phyloP scores from a whole-genome alignment of 805 yeast species.

The Nakazawaea holstii region DNA sequence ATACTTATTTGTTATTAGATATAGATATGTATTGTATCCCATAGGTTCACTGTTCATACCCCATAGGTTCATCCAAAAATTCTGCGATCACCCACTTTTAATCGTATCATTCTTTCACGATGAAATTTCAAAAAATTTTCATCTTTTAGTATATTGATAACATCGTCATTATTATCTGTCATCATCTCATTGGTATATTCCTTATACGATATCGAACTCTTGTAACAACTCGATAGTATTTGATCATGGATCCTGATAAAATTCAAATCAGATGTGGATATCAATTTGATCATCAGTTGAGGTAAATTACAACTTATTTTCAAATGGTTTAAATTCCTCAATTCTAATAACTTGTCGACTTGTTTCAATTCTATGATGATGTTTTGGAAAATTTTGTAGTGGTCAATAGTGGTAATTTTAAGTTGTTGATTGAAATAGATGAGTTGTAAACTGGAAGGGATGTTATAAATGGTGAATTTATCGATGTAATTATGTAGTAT shows the following conservation, averaged over 20 bases:
- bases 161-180: neutral
- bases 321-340: slow-evolving; percentile 2
- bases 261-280: neutral
- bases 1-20: too few species aligned
- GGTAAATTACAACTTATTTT: slow-evolving; percentile 3
- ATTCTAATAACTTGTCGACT: slow-evolving; percentile 1
- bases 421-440: slow-evolving; percentile 3
- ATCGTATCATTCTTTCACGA: neutral
- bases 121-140: slow-evolving; percentile 1
- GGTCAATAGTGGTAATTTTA: neutral
- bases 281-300: neutral
- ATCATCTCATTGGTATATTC: slow-evolving; percentile 4
- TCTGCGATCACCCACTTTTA: neutral
- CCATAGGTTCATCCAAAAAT: slow-evolving; percentile 1
- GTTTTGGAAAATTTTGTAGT: neutral
- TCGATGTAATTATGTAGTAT: slow-evolving; percentile 9
- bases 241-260: slow-evolving; percentile 5
- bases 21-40: too few species aligned
- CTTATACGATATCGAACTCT: slow-evolving; percentile 5
- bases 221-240: neutral
- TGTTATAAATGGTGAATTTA: slow-evolving; percentile 6
- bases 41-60: too few species aligned
- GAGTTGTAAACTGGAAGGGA: slow-evolving; percentile 2
- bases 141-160: neutral
- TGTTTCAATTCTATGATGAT: neutral